These are phyloP conservation scores for Bipolaris gigantea DNA, from an alignment of 2,329 filamentous ascomycete genomes.

Conservation along the genomic window DNA sequence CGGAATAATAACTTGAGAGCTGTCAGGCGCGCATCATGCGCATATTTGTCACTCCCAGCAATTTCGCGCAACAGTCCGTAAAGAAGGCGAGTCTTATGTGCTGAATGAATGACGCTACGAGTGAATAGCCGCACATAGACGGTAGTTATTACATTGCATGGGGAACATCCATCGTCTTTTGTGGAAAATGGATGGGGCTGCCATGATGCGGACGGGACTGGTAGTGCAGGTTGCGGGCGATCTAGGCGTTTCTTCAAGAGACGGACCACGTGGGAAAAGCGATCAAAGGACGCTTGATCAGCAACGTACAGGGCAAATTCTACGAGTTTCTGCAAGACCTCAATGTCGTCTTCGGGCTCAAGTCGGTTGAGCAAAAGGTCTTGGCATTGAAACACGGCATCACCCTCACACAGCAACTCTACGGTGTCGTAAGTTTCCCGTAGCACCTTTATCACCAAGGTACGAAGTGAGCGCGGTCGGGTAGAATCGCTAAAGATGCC, in stretches of 20 bases:
- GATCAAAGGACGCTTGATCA: conserved; percentile 58
- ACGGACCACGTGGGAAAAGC: conserved; percentile 56
- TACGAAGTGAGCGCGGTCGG: conserved; percentile 64
- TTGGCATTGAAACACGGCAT: conserved; percentile 61
- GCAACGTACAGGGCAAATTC: conserved; percentile 67
- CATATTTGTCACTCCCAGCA: conserved; percentile 36
- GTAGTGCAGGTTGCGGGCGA: conserved; percentile 20
- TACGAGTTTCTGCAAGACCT: conserved; percentile 66
- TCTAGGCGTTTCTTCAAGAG: conserved; percentile 48
- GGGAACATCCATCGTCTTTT: conserved; percentile 50
- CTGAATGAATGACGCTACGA: conserved; percentile 67
- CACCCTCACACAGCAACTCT: conserved; percentile 60
- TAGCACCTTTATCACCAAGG: conserved; percentile 64
- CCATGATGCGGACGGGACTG: conserved; percentile 23
- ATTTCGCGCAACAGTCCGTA: conserved; percentile 43
- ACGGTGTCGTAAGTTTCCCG: conserved; percentile 54
- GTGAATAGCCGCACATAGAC: conserved; percentile 78
- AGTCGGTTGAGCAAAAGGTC: conserved; percentile 64
- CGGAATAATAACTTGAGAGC: conserved; percentile 64
- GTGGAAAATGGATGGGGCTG: conserved; percentile 18
- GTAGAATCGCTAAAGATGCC: conserved; percentile 65
- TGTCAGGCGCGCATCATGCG: conserved; percentile 44
- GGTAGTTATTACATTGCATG: conserved; percentile 69
- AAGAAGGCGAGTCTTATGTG: conserved; percentile 61
- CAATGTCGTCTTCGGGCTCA: conserved; percentile 63